Evolutionary conservation across 2,329 filamentous ascomycete species (phyloP), one percentile per base, ranked within the genome.

Genomic region (Metarhizium sp.): DNA sequence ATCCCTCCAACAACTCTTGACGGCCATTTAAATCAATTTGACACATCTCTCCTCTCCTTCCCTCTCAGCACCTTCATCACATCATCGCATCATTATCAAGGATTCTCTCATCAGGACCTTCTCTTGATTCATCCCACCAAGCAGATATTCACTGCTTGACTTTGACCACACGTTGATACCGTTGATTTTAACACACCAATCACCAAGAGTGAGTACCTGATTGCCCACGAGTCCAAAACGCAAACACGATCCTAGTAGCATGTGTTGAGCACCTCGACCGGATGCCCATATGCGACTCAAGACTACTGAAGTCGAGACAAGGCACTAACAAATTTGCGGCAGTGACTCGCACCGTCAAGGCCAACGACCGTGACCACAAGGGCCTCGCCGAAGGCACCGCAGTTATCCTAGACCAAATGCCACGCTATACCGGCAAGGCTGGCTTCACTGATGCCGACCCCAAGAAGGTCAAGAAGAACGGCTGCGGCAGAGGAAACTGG

Each of bases 341-440:
- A 96, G 92, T 99, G 92, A 96, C 94, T 78, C 92, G 94, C 72
- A 95, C 92, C 62, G 90, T 92, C 84, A 99, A 97, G 80, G 83
- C 80, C 78, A 95, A 91, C 76, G 90, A 95, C 74, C 92, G 92
- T 75, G 88, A 95, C 79, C 88, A 96, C 77, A 84, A 84, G 66
- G 87, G 81, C 67, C 75, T 90, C 63, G 86, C 87, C 62, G 88
- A 94, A 65, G 88, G 87, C 69, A 85, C 82, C 56, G 85, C 82
- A 59, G 72, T 78, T 52, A 78, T 83, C 55, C 80, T 87, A 61
- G 87, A 94, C 63, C 81, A 87, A 65, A 76, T 95, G 32, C 92
- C 94, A 67, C 90, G 91, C 68, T 97, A 88, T 82, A 97, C 97
- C 71, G 90, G 84, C 73, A 96, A 96, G 77, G 76, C 83, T 58